phyloP scores from a whole-genome alignment of 352 stramenopile genomes.

The Globisporangium echinulatum region DNA sequence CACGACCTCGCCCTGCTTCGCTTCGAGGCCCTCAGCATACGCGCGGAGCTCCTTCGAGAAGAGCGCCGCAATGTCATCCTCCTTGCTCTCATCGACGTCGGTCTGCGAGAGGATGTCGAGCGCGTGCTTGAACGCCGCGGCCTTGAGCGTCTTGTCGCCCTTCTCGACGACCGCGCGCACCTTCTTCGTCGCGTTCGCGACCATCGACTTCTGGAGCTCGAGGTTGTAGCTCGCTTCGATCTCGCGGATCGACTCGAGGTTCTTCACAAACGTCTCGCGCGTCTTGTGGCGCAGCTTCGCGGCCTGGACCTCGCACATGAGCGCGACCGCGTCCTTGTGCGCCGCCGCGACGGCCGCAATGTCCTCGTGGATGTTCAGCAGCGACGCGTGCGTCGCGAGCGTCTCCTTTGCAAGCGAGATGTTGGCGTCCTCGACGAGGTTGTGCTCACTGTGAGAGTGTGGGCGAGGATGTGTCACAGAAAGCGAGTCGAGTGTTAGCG shows the following conservation, averaged over 20 bases:
- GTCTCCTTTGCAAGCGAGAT: conserved; percentile 79
- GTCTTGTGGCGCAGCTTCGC: conserved; percentile 87
- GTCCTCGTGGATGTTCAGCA: conserved; percentile 84
- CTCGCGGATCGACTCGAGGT: conserved; percentile 81
- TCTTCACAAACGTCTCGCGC: conserved; percentile 81
- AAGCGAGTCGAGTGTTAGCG: too few species aligned
- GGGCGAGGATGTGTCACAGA: too few species aligned
- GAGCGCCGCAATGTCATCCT: conserved; percentile 75
- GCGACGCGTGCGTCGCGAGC: conserved; percentile 70
- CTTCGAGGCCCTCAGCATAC: conserved; percentile 66
- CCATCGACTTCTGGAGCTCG: conserved; percentile 82
- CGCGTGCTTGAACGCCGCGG: conserved; percentile 79
- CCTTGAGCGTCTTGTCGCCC: conserved; percentile 83
- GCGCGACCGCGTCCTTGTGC: conserved; percentile 74
- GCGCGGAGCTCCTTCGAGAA: conserved; percentile 81
- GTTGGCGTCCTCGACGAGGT: conserved; percentile 80
- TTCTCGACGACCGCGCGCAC: conserved; percentile 67
- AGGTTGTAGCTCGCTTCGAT: conserved; percentile 78
- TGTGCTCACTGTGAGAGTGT: conserved; percentile 54
- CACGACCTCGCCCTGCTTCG: conserved; percentile 74
- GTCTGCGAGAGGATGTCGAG: conserved; percentile 75
- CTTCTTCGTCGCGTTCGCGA: conserved; percentile 61
- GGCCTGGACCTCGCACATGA: conserved; percentile 82
- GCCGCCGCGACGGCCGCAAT: conserved; percentile 66
- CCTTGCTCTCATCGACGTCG: conserved; percentile 66